Percentiles rank a stretch among this genome's conserved stretches.
Conservation (phyloP, 2,329 filamentous ascomycete genomes). For the Sporothrix protearum region DNA sequence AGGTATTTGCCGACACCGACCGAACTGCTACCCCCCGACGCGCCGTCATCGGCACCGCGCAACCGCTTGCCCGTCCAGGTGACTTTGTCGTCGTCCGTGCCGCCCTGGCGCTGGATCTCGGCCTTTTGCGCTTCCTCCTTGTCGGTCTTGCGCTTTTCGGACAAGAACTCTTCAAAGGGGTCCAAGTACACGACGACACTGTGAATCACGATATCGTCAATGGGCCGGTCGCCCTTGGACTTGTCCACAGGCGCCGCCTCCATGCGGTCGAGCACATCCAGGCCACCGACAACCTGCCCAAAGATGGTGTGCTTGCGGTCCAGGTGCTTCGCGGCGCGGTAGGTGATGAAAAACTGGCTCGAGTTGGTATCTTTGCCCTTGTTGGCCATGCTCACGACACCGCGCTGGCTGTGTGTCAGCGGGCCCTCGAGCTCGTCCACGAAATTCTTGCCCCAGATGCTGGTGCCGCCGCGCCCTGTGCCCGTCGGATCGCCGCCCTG, state of each 20-base stretch:
- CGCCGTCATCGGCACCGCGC: conserved; percentile 62
- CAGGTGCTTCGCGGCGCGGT: conserved; percentile 77
- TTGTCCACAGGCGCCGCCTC: conserved; percentile 75
- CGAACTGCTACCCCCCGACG: conserved; percentile 45
- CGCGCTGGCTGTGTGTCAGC: conserved; percentile 74
- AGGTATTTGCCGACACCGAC: conserved; percentile 76
- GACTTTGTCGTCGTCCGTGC: conserved; percentile 79
- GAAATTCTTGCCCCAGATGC: conserved; percentile 93
- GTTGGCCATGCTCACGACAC: conserved; percentile 91
- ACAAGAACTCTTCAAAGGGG: conserved; percentile 90
- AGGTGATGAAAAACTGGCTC: conserved; percentile 91
- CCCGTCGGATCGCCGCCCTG: conserved; percentile 94
- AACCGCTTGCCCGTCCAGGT: conserved; percentile 97
- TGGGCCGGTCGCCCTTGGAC: conserved; percentile 71
- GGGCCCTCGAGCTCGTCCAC: conserved; percentile 90
- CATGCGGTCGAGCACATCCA: conserved; percentile 68
- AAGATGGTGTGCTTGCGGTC: conserved; percentile 98
- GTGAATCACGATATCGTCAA: conserved; percentile 74
- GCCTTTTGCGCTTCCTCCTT: conserved; percentile 55
- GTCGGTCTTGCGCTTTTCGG: conserved; percentile 65
- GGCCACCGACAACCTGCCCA: conserved; percentile 73
- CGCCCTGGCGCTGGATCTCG: conserved; percentile 61
- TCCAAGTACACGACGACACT: conserved; percentile 86
- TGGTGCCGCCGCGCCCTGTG: conserved; percentile 83
- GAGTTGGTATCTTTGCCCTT: conserved; percentile 98